These are phyloP conservation scores for Neurospora sp. DNA, from an alignment of 495 filamentous ascomycete genomes.

Conservation along the genomic window DNA sequence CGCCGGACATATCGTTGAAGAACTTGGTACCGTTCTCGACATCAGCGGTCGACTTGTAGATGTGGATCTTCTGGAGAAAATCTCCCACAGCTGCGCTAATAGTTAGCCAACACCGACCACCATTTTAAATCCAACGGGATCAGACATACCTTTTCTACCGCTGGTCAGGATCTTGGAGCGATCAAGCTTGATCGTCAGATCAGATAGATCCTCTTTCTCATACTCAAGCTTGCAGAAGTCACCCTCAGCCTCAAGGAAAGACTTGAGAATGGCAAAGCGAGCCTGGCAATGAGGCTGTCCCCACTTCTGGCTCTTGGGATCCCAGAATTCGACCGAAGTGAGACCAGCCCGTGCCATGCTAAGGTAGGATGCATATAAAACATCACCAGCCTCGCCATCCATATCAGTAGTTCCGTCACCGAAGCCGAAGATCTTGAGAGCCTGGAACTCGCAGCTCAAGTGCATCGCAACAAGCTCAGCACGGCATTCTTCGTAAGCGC, in stretches of 20 bases:
- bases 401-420: conserved; percentile 64
- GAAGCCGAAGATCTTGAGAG: conserved; percentile 86
- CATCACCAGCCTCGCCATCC: conserved; percentile 65
- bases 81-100: conserved; percentile 57
- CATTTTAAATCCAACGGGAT: not conserved
- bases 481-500: conserved; percentile 67
- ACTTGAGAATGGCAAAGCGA: conserved; percentile 76
- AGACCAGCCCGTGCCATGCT: conserved; percentile 88
- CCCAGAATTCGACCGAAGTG: conserved; percentile 77
- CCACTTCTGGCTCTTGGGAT: conserved; percentile 81
- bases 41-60: conserved; percentile 89
- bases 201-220: conserved; percentile 63
- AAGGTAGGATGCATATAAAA: conserved; percentile 78
- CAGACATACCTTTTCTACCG: conserved; percentile 39
- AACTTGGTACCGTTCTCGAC: conserved; percentile 60
- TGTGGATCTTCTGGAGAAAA: conserved; percentile 85
- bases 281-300: conserved; percentile 93
- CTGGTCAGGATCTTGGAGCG: conserved; percentile 65
- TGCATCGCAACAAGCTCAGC: conserved; percentile 89
- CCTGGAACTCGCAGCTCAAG: conserved; percentile 76
- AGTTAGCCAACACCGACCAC: conserved; percentile 1
- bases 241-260: conserved; percentile 75
- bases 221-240: conserved; percentile 74
- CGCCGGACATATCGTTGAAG: conserved; percentile 73
- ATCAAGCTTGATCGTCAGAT: conserved; percentile 72